A percentile compares a stretch with the other conserved stretches of the same genome.
Evolutionary conservation across 2,329 filamentous ascomycete species (phyloP).

Genomic region (Phoma sp.): DNA sequence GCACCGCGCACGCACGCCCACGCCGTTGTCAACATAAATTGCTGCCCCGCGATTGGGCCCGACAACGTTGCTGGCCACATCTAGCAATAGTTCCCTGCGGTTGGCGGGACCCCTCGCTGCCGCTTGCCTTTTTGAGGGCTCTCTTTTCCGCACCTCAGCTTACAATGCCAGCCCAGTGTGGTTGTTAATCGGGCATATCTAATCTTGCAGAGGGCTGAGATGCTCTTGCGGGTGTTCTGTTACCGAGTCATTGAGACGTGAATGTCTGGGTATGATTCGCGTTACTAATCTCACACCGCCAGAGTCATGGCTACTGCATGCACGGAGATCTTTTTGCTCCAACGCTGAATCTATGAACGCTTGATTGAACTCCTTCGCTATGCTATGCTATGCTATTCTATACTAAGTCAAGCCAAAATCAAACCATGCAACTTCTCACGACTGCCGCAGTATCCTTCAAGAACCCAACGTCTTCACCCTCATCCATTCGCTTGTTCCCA

Average conservation of each 20-base stretch:
- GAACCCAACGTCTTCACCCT: constrained; percentile 70
- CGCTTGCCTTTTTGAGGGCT: neutral
- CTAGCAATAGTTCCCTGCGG: constrained; percentile 22
- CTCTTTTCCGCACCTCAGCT: neutral
- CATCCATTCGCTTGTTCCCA: constrained; percentile 90
- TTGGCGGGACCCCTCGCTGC: neutral
- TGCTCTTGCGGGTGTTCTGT: neutral
- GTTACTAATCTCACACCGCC: no score
- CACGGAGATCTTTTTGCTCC: neutral
- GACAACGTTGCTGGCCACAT: neutral
- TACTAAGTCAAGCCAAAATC: neutral
- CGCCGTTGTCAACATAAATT: constrained; percentile 19
- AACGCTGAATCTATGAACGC: neutral
- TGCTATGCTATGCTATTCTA: constrained; percentile 16
- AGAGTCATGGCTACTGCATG: no score
- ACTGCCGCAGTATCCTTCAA: neutral
- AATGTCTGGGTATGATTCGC: no score
- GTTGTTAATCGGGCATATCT: neutral
- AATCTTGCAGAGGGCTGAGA: neutral
- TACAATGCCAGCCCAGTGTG: neutral
- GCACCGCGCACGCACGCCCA: neutral
- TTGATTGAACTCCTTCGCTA: constrained; percentile 15
- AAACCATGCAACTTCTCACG: no score
- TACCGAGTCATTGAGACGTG: no score
- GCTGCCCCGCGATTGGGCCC: constrained; percentile 22